These are phyloP conservation scores for Macroventuria anomochaeta DNA, from an alignment of 2,329 filamentous ascomycete species.

Conservation along the genomic window DNA sequence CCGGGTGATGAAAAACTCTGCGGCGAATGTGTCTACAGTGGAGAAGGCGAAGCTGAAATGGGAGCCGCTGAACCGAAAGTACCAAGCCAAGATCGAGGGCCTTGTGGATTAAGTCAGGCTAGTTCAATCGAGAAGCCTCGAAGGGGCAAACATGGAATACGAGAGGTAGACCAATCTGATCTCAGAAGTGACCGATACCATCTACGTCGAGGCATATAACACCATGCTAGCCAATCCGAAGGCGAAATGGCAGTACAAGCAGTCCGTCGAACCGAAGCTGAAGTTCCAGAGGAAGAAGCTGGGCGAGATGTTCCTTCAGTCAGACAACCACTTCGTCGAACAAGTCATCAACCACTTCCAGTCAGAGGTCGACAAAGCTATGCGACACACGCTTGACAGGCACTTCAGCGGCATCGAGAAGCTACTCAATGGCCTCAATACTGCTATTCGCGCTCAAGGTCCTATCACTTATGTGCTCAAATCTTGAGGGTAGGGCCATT, in stretches of 20 bases:
- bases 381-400: background rate
- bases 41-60: slow-evolving; percentile 28
- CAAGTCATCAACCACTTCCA: slow-evolving; percentile 15
- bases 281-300: slow-evolving; percentile 23
- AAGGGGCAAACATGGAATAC: slow-evolving; percentile 20
- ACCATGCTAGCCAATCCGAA: slow-evolving; percentile 9
- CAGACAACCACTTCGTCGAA: slow-evolving; percentile 21
- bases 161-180: slow-evolving; percentile 23
- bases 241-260: slow-evolving; percentile 10
- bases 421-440: slow-evolving; percentile 1
- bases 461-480: slow-evolving; percentile 8
- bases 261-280: slow-evolving; percentile 17
- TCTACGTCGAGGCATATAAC: slow-evolving; percentile 23
- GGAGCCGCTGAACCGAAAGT: background rate
- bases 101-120: background rate
- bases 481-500: background rate
- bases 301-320: slow-evolving; percentile 5
- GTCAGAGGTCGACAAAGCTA: slow-evolving; percentile 7
- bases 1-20: slow-evolving; percentile 11
- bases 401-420: slow-evolving; percentile 1
- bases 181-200: slow-evolving; percentile 16
- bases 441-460: background rate
- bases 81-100: slow-evolving; percentile 12
- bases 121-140: background rate
- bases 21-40: slow-evolving; percentile 23